Base-by-base conservation (phyloP, 2,329 filamentous ascomycete species). In the Neocatenulostroma microsporum region DNA sequence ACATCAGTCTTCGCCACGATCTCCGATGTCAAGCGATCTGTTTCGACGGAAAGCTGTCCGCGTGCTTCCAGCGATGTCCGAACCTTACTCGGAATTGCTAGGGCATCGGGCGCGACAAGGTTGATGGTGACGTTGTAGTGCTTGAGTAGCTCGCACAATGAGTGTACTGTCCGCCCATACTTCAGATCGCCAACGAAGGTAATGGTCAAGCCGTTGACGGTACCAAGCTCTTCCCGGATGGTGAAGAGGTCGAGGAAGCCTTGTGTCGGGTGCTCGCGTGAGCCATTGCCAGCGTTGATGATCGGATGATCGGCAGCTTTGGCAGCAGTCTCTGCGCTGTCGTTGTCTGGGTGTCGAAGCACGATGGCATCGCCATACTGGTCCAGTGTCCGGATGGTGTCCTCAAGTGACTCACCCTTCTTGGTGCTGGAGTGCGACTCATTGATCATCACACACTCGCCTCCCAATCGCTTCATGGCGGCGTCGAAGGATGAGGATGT, bases 181-280 rank as follows among this genome's bases (percentile, higher is more conserved):
- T 83, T 79, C 40, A 98, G 78, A 57, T 98, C 91, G 53, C 91
- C 91, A 29, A 86, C 74, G 62, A 98, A 98, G 34, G 91, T 98
- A 57, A 98, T 93, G 29, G 86, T 96, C 46, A 98, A 72, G 35
- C 89, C 89, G 57, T 89, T 88, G 39, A 96, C 89, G 0, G 88
- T 95, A 46, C 91, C 91, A 7, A 96, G 74, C 64, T 98, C 91
- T 65, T 98, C 91, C 50, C 91, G 85, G 57, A 98, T 98, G 37
- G 91, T 96, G 71, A 95, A 98, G 40, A 98, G 80, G 56, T 98
- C 91, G 15, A 98, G 72, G 74, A 98, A 91, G 0, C 91, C 91
- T 66, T 98, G 91, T 0, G 91, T 98, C 1, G 91, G 91, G 66
- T 98, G 91, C 68, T 98, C 91, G 53, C 85, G 80, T 64, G 83